phyloP scores from a whole-genome alignment of 305 asterid genomes.

The Fraxinus baroniana region DNA sequence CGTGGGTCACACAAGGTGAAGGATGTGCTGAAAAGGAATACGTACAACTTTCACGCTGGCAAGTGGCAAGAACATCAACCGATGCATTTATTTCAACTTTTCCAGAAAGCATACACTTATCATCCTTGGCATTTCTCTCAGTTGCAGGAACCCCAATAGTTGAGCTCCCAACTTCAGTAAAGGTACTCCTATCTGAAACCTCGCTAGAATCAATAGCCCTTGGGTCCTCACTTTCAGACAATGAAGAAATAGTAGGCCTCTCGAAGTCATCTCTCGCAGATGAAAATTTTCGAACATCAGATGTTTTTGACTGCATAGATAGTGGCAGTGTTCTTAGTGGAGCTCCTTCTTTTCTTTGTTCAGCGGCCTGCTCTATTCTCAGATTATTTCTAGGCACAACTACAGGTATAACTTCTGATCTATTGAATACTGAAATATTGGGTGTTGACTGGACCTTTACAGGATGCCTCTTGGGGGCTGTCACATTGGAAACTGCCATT shows the following conservation, averaged over 20 bases:
- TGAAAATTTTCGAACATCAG: constrained; percentile 56
- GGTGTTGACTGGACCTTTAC: constrained; percentile 60
- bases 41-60: constrained; percentile 55
- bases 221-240: constrained; percentile 53
- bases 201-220: constrained; percentile 43
- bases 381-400: constrained; percentile 77
- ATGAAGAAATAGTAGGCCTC: constrained; percentile 41
- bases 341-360: constrained; percentile 76
- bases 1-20: constrained; percentile 20
- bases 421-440: constrained; percentile 46
- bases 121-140: constrained; percentile 53
- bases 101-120: constrained; percentile 45
- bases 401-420: constrained; percentile 73
- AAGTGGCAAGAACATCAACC: constrained; percentile 43
- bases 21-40: constrained; percentile 26
- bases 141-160: constrained; percentile 34
- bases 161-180: constrained; percentile 51
- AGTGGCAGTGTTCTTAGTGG: constrained; percentile 51
- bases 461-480: constrained; percentile 64
- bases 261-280: constrained; percentile 62
- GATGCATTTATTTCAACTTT: constrained; percentile 43
- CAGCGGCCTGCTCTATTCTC: constrained; percentile 67
- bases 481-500: constrained; percentile 37
- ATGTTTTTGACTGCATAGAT: constrained; percentile 62
- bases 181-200: constrained; percentile 45